Percentiles rank a stretch among this genome's conserved stretches.
Evolutionary conservation across 1,284 basidiomycete species (phyloP).

Genomic region (Apiotrichum mycotoxinovorans): DNA sequence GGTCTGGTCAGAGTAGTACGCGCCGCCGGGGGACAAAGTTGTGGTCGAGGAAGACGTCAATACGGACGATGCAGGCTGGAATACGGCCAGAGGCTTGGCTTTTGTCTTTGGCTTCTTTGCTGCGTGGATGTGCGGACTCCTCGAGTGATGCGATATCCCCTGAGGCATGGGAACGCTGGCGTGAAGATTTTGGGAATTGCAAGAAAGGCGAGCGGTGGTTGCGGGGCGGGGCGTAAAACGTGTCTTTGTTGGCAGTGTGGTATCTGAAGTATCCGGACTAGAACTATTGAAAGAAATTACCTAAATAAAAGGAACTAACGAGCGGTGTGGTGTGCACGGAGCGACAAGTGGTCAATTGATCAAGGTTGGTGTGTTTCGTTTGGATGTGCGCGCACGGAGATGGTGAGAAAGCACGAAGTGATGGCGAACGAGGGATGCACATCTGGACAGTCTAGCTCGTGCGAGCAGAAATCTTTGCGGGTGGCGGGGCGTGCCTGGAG

Average conservation of each 20-base stretch:
- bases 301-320: no score
- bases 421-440: not conserved
- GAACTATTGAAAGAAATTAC: not conserved
- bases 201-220: not conserved
- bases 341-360: no score
- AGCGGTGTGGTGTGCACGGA: no score
- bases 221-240: not conserved
- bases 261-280: no score
- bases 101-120: slow-evolving; percentile 5
- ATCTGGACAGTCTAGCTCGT: not conserved
- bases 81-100: not conserved
- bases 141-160: slow-evolving; percentile 17
- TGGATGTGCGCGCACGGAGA: no score
- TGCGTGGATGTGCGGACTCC: slow-evolving; percentile 15
- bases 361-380: no score
- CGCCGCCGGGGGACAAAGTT: not conserved
- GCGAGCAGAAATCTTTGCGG: not conserved
- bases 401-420: not conserved
- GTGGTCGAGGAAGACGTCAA: slow-evolving; percentile 8
- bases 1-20: not conserved
- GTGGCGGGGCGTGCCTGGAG: not conserved
- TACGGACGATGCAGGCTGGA: slow-evolving; percentile 4
- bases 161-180: slow-evolving; percentile 13
- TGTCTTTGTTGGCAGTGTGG: no score
- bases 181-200: not conserved